Conservation (phyloP, 257 asterid species). For the Mitragyna speciosa region DNA sequence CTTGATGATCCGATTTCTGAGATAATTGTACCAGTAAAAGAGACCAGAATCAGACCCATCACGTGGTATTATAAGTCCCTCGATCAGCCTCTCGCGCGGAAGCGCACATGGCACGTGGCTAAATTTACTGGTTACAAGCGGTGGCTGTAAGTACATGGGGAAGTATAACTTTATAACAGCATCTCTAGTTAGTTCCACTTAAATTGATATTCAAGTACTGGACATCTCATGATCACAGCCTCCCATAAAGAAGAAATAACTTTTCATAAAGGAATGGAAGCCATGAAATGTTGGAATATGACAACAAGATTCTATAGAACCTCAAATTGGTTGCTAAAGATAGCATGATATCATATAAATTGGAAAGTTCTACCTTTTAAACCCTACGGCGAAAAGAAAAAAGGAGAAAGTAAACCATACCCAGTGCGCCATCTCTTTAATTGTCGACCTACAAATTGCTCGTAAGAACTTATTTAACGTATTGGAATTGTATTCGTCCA, state of each 20-base stretch:
- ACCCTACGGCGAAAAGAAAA: not conserved
- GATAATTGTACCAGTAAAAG: too few species aligned
- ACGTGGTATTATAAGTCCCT: too few species aligned
- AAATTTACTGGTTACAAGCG: too few species aligned
- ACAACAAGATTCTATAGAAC: not conserved
- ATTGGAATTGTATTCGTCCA: not conserved
- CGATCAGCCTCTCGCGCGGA: not conserved
- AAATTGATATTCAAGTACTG: not conserved
- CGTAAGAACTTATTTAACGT: not conserved
- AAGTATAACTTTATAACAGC: too few species aligned
- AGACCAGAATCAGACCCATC: not conserved
- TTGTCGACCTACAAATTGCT: not conserved
- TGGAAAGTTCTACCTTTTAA: not conserved
- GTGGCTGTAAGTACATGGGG: too few species aligned
- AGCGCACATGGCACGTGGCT: slow-evolving; percentile 10
- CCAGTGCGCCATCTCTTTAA: not conserved
- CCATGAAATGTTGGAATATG: not conserved
- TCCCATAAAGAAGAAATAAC: not conserved
- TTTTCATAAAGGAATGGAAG: not conserved
- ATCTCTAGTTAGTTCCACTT: too few species aligned
- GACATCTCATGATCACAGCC: not conserved
- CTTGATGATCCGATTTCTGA: too few species aligned
- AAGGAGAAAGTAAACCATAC: not conserved
- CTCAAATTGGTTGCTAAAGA: not conserved
- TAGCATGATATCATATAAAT: not conserved